Base-by-base conservation (phyloP, 2,329 filamentous ascomycete species). In the Trichophyton equinum region DNA sequence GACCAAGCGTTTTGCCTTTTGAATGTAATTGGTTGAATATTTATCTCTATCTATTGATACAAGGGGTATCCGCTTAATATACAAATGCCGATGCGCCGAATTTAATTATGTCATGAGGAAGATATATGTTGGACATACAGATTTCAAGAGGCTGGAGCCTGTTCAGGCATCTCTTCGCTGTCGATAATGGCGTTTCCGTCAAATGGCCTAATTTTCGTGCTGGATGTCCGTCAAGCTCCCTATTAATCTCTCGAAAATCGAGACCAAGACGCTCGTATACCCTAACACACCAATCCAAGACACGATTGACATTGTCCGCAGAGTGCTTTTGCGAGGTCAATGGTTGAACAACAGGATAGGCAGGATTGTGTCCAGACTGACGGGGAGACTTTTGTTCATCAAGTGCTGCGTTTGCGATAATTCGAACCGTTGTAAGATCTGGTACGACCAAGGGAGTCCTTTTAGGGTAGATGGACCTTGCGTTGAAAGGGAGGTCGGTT, bases 381-480 rank as follows among this genome's bases (percentile, higher is more conserved):
- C 13, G 9, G 44, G 53, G 25, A 8, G n/a, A 25, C 18, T 33
- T 30, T 36, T 36, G 68, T 58, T 75, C 72, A 27, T 64, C 64
- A 33, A 70, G 62, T 2, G 73, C 74, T 9, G 66, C 68, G 61
- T 70, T 69, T 1, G 70, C 67, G 59, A 76, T 71, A 36, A 75
- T 71, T 44, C 73, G 68, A 58, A 75, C 65, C 9, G 72, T 73
- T 47, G 68, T 71, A 11, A 72, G 59, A 58, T 74, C 68, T 2
- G 74, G 72, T 33, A 69, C 56, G 5, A 70, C 68, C 4, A 68
- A 61, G 55, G 73, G 73, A 27, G 63, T 63, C 56, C 68, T 65
- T 1, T 65, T 58, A 8, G 70, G 63, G 20, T 60, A 42, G 61
- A 68, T 64, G 66, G 69, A 70, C 20, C 42, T 51, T 18, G 20